Percentiles rank a stretch among this genome's conserved stretches.
phyloP scores from a whole-genome alignment of 176 grass and related monocot species.

The Ensete glaucum region DNA sequence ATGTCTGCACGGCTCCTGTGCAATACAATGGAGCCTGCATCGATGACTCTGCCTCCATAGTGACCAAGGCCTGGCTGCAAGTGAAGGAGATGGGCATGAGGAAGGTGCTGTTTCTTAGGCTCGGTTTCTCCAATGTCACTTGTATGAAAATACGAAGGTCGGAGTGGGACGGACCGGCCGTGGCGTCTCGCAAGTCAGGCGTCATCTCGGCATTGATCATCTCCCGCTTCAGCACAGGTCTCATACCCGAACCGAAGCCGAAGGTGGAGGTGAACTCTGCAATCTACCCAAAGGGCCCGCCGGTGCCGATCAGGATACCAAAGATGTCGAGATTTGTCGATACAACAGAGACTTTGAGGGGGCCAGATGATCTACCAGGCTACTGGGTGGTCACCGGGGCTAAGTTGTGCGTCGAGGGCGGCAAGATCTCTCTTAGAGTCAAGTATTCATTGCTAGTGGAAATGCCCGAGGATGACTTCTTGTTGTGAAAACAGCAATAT shows the following conservation, averaged over 20 bases:
- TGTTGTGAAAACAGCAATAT: conserved; percentile 5
- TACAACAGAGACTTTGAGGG: conserved; percentile 56
- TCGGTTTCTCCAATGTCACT: conserved; percentile 60
- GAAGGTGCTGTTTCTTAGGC: conserved; percentile 83
- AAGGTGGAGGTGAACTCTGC: conserved; percentile 83
- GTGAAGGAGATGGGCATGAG: conserved; percentile 67
- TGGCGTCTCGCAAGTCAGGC: conserved; percentile 40
- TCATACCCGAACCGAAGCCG: conserved; percentile 12
- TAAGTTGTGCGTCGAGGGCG: conserved; percentile 62
- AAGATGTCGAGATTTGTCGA: conserved; percentile 74
- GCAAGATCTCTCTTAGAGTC: conserved; percentile 56
- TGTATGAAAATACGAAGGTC: conserved; percentile 75
- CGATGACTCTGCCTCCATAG: conserved; percentile 70
- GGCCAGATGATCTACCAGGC: conserved; percentile 64
- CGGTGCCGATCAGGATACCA: conserved; percentile 62
- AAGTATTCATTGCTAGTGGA: conserved; percentile 81
- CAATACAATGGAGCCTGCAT: conserved; percentile 49
- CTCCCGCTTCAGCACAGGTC: conserved; percentile 35
- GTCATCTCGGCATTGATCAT: conserved; percentile 50
- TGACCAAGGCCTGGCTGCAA: conserved; percentile 78
- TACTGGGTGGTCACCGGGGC: conserved; percentile 88
- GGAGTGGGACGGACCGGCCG: conserved; percentile 53
- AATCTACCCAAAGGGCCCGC: conserved; percentile 75
- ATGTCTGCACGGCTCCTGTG: conserved; percentile 77
- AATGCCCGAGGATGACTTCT: conserved; percentile 26